Base-by-base conservation (phyloP, 139 green algal genomes). In the Gonium pectorale region DNA sequence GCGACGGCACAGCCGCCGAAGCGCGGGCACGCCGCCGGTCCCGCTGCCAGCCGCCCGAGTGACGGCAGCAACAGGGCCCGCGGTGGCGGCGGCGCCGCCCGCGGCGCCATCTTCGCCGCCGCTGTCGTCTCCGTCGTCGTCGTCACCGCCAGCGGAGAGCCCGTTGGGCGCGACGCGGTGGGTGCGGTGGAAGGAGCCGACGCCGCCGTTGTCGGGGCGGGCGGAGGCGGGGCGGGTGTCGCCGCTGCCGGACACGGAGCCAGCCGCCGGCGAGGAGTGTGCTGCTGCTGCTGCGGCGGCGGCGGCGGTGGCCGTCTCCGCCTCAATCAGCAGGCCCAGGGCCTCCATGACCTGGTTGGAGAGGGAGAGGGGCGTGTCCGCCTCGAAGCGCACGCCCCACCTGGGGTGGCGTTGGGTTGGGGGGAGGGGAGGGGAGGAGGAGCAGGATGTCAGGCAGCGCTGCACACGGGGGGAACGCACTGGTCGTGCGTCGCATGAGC, bases 351-450 rank as follows among this genome's bases (percentile, higher is more conserved):
- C 74, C 52, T 81, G 62, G 44, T 22, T 38, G 54, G 69, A 80
- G 33, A 87, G 67, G 33, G 41, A 19, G 3, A 91, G 78, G 11
- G 82, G 82, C 27, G 82, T 88, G 71, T 86, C 63, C 1, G 85
- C 56, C 33, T 46, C 51, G 70, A 91, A 86, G 21, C 44, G 74
- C 26, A 91, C 69, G 13, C 62, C 31, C 87, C 87, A 90, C 68
- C 68, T 77, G 68, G 5, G 17, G 56, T 9, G 6, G 56, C 19
- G n/a, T n/a, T n/a, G n/a, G n/a, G n/a, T n/a, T n/a, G n/a, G n/a
- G n/a, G n/a, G n/a, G n/a, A n/a, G n/a, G n/a, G n/a, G n/a, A n/a
- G n/a, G n/a, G n/a, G n/a, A n/a, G n/a, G n/a, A n/a, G n/a, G n/a
- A n/a, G n/a, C n/a, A n/a, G n/a, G n/a, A n/a, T n/a, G n/a, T n/a